Base-by-base conservation (phyloP, 805 yeast species). In the Nakazawaea siamensis region DNA sequence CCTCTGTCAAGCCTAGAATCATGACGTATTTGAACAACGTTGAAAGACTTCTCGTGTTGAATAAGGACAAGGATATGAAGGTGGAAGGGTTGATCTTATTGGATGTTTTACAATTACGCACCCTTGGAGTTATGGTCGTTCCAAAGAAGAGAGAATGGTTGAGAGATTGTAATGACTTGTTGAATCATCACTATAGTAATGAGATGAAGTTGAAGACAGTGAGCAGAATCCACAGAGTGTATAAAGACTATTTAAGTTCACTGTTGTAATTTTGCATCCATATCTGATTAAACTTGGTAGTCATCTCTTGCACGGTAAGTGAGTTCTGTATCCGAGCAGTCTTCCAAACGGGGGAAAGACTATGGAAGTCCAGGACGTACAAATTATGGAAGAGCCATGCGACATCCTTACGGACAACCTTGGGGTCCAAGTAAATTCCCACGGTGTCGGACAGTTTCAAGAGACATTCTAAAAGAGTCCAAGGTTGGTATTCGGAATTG, bases 61-160 rank as follows among this genome's bases (percentile, higher is more conserved):
- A 47, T 8, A 38, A 31, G 14, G 43, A 41, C 2, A 45, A 55
- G 8, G 10, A 59, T 15, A 62, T 62, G 39, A 55, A 56, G 20
- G 59, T 59, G 27, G 71, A 69, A 33, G 94, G 94, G 2, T 54
- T 74, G 43, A 51, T 85, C 26, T 64, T 78, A n/a, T 62, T 86
- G 35, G 90, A 85, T 46, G 64, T 76, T 4, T 66, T 75, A 24
- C 68, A 73, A 27, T 59, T 85, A 43, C 68, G 76, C 33, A 54
- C 60, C 17, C 52, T 66, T 21, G 79, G 83, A 1, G 50, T 54
- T 13, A 44, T 48, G 2, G 40, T 79, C 2, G 49, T 83, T 1
- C 87, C 90, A 1, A 51, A 50, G 18, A 57, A 76, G 33, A 57
- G 55, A 33, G 82, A 77, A 37, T 81, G 86, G 80, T 43, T 60